Conservation (phyloP, 2,329 filamentous ascomycete genomes). For the Aquanectria penicillioides region DNA sequence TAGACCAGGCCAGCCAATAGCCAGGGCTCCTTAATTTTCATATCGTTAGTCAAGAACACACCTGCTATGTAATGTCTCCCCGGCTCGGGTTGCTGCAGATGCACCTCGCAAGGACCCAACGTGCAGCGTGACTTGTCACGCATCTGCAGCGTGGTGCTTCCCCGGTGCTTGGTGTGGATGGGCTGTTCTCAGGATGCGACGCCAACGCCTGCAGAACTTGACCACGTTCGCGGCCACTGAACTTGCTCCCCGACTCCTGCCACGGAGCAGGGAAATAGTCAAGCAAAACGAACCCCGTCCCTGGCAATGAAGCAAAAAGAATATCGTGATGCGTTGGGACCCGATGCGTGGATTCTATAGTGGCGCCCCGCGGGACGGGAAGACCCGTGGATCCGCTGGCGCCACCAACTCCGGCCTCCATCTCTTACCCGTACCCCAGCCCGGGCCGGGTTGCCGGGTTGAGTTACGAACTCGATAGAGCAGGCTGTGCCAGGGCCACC, state of each 20-base stretch:
- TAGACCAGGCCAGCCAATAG: background rate
- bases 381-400: conserved; percentile 36
- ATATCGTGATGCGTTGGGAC: conserved; percentile 16
- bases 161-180: conserved; percentile 29
- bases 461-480: conserved; percentile 2
- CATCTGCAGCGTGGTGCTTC: conserved; percentile 38
- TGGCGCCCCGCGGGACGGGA: conserved; percentile 40
- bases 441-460: conserved; percentile 13
- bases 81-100: conserved; percentile 1
- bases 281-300: background rate
- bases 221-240: no score
- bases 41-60: background rate
- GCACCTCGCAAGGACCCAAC: conserved; percentile 1
- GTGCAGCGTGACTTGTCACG: conserved; percentile 34
- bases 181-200: background rate
- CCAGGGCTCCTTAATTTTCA: background rate
- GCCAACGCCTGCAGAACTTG: background rate
- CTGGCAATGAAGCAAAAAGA: background rate
- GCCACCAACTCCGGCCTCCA: conserved; percentile 29
- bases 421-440: conserved; percentile 8
- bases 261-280: background rate
- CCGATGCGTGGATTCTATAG: conserved; percentile 12
- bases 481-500: background rate
- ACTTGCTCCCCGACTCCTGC: background rate
- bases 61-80: background rate